A percentile compares a stretch with the other conserved stretches of the same genome.
Conservation (phyloP, 1,284 basidiomycete genomes). For the Boletus sp. region DNA sequence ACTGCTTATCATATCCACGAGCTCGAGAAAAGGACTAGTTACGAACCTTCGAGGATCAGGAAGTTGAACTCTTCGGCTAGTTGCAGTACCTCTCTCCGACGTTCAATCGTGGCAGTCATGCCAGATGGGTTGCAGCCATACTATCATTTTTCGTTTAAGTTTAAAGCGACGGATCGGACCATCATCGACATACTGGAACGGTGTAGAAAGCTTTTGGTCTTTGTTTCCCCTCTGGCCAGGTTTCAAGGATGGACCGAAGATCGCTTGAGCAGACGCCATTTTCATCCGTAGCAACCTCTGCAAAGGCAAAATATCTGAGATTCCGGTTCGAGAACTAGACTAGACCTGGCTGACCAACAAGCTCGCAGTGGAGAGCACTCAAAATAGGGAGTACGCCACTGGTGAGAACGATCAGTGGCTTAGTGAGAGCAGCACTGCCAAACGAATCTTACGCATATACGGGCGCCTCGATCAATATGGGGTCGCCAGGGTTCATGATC, state of each 20-base stretch:
- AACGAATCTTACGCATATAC: constrained; percentile 67
- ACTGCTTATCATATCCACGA: background rate
- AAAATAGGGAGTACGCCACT: constrained; percentile 69
- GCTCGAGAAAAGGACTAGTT: background rate
- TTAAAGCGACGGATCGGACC: background rate
- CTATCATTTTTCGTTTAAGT: constrained; percentile 35
- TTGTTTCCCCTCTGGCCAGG: constrained; percentile 70
- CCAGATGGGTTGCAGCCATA: constrained; percentile 85
- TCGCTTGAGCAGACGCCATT: constrained; percentile 67
- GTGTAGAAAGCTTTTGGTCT: constrained; percentile 86
- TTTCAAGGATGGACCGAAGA: constrained; percentile 65
- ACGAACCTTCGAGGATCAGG: constrained; percentile 79
- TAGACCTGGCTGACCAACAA: constrained; percentile 50
- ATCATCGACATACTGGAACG: constrained; percentile 53
- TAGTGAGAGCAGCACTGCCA: constrained; percentile 11
- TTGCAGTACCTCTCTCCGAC: constrained; percentile 75
- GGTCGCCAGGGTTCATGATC: constrained; percentile 77
- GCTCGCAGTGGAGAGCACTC: constrained; percentile 50
- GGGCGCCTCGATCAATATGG: constrained; percentile 82
- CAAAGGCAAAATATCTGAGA: constrained; percentile 7
- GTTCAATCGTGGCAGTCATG: constrained; percentile 66
- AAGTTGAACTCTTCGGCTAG: constrained; percentile 76
- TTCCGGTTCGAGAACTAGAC: background rate
- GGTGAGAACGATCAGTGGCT: constrained; percentile 15
- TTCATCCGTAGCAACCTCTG: constrained; percentile 80